Evolutionary conservation across 2,329 filamentous ascomycete genomes (phyloP).

Genomic region (Stemphylium lycopersici): DNA sequence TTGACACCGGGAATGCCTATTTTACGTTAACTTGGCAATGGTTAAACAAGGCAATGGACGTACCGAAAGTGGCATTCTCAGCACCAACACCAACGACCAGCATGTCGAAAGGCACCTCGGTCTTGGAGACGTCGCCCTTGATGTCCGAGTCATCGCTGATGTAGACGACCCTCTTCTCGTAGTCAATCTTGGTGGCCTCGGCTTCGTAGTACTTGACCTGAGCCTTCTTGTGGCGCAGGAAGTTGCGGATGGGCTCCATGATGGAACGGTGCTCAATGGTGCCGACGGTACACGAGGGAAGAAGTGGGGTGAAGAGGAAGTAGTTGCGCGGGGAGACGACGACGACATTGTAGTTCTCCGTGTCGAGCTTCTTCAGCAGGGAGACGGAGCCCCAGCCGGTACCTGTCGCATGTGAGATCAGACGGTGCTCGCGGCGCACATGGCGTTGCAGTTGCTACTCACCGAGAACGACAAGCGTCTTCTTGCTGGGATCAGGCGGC

Average conservation of each 20-base stretch:
- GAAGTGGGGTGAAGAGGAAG: slow-evolving; percentile 97
- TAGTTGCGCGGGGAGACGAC: slow-evolving; percentile 98
- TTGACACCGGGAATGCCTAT: slow-evolving; percentile 85
- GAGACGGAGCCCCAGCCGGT: slow-evolving; percentile 97
- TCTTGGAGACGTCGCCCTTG: slow-evolving; percentile 80
- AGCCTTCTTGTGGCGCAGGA: slow-evolving; percentile 92
- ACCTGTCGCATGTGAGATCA: slow-evolving; percentile 60
- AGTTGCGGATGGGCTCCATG: slow-evolving; percentile 98
- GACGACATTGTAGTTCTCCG: slow-evolving; percentile 98
- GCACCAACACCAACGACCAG: slow-evolving; percentile 95
- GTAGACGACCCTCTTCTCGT: slow-evolving; percentile 84
- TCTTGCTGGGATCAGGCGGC: slow-evolving; percentile 84
- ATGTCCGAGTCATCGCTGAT: slow-evolving; percentile 93
- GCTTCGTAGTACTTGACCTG: slow-evolving; percentile 97
- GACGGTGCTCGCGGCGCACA: background rate
- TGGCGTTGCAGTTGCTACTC: slow-evolving; percentile 36
- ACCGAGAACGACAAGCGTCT: slow-evolving; percentile 96
- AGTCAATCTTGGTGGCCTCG: slow-evolving; percentile 93
- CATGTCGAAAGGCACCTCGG: slow-evolving; percentile 97
- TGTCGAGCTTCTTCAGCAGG: slow-evolving; percentile 97
- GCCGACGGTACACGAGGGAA: slow-evolving; percentile 96
- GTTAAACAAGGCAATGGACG: slow-evolving; percentile 25
- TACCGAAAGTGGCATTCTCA: slow-evolving; percentile 96
- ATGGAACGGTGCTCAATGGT: slow-evolving; percentile 99
- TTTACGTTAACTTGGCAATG: slow-evolving; percentile 20